Evolutionary conservation across 164 flowering plant genomes (phyloP).

Genomic region (Stephania japonica): DNA sequence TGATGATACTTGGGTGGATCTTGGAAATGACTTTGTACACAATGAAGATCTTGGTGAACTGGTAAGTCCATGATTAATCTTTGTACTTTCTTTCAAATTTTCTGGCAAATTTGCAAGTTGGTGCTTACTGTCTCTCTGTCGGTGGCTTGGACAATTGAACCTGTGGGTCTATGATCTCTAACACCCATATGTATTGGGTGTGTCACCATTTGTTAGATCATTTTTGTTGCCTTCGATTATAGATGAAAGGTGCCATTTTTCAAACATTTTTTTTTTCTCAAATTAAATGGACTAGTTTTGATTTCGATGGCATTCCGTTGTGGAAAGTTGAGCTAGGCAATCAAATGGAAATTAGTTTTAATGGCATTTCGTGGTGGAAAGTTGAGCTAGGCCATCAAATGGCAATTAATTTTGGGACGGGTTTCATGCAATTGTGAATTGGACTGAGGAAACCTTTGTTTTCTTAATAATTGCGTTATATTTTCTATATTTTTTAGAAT

Average conservation of each 20-base stretch:
- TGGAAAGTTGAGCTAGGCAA: no score
- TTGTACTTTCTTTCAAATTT: background rate
- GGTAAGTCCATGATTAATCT: background rate
- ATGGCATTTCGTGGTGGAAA: no score
- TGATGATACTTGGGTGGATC: constrained; percentile 31
- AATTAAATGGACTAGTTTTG: background rate
- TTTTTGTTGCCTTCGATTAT: background rate
- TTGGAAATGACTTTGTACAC: constrained; percentile 32
- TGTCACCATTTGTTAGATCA: background rate
- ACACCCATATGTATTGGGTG: background rate
- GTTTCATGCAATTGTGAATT: background rate
- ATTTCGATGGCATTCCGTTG: background rate
- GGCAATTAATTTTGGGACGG: background rate
- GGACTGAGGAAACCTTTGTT: background rate
- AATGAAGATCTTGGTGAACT: background rate
- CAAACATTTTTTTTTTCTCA: no score
- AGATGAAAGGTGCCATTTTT: background rate
- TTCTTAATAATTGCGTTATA: background rate
- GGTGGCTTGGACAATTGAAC: background rate
- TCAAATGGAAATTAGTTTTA: no score
- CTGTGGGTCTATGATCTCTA: background rate
- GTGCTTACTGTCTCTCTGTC: background rate
- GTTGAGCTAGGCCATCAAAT: background rate
- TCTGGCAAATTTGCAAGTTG: background rate
- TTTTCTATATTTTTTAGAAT: background rate